Conservation (phyloP, 2,329 filamentous ascomycete genomes). For the Colletotrichum godetiae region DNA sequence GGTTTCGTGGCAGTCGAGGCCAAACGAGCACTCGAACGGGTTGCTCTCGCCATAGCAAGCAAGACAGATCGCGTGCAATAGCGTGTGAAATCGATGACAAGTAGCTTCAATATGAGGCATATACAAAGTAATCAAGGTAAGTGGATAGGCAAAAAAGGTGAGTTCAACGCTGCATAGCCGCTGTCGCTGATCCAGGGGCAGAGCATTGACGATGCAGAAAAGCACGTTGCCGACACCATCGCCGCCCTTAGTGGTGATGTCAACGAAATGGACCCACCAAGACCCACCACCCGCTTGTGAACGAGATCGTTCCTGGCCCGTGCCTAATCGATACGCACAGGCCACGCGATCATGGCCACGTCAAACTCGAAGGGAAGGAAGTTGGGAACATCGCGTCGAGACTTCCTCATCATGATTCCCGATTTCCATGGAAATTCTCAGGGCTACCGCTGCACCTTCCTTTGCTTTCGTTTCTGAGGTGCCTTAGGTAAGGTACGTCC, state of each 20-base stretch:
- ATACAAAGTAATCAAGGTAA: neutral
- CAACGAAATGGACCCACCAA: slow-evolving; percentile 20
- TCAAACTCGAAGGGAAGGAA: neutral
- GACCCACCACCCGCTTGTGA: neutral
- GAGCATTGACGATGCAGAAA: slow-evolving; percentile 5
- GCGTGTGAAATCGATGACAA: too few species aligned
- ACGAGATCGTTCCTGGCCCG: neutral
- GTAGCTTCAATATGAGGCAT: neutral
- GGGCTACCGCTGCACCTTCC: neutral
- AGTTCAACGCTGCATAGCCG: neutral
- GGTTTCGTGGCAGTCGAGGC: slow-evolving; percentile 10
- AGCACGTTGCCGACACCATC: slow-evolving; percentile 3
- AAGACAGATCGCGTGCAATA: neutral
- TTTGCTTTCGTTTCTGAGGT: neutral
- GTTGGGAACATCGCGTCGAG: neutral
- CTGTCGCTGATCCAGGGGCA: neutral
- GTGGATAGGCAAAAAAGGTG: neutral
- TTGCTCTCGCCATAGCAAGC: slow-evolving; percentile 30
- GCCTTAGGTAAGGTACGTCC: neutral
- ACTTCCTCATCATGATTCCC: neutral
- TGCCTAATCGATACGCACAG: neutral
- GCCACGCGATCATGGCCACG: neutral
- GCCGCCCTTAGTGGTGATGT: slow-evolving; percentile 33
- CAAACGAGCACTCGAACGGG: slow-evolving; percentile 33
- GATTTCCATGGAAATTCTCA: neutral